Evolutionary conservation across 2,329 filamentous ascomycete species (phyloP).

Genomic region (Talaromyces sp.): DNA sequence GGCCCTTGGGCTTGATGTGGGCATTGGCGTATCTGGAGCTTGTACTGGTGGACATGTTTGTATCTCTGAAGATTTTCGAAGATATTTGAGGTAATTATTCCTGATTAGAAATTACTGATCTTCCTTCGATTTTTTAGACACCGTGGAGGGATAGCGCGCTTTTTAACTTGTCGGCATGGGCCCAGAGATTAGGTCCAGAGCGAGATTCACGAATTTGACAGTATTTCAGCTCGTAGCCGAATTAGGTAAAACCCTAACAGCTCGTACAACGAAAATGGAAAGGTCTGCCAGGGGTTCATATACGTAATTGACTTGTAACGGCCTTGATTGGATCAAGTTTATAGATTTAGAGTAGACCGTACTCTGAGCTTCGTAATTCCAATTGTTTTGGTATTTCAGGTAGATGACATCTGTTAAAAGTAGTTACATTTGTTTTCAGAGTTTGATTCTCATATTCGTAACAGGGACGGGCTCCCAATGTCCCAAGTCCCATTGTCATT

Average conservation of each 20-base stretch:
- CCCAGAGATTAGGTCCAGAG: too few relatives aligned
- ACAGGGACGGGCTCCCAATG: background rate
- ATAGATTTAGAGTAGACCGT: background rate
- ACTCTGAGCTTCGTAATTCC: background rate
- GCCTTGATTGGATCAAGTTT: background rate
- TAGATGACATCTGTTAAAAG: background rate
- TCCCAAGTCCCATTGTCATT: conserved; percentile 2
- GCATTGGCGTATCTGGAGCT: background rate
- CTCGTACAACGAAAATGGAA: background rate
- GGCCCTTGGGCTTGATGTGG: background rate
- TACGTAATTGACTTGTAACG: background rate
- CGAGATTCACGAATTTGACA: background rate
- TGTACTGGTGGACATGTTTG: background rate
- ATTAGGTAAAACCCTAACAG: background rate
- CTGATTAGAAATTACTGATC: background rate
- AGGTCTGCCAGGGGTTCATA: background rate
- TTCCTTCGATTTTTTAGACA: background rate
- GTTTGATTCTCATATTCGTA: too few relatives aligned
- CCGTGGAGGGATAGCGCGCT: background rate
- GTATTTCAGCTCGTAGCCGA: background rate
- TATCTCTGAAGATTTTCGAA: background rate
- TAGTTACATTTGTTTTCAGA: too few relatives aligned
- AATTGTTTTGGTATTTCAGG: background rate
- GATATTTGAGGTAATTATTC: background rate
- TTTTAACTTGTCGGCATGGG: background rate